Percentiles rank a stretch among this genome's conserved stretches.
Conservation (phyloP, 148 eudicot species). For the Simmondsia chinensis region DNA sequence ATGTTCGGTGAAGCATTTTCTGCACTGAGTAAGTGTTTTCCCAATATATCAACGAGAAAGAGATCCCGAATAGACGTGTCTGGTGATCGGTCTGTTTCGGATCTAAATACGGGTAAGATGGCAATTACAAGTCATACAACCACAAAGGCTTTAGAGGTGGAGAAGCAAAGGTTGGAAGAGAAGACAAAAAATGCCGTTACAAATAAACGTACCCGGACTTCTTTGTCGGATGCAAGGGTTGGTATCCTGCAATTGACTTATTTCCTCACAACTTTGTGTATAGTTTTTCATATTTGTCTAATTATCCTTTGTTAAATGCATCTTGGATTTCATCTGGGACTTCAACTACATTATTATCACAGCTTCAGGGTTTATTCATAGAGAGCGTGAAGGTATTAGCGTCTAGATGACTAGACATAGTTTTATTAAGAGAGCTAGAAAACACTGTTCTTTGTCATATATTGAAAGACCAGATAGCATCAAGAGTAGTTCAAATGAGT, state of each 20-base stretch:
- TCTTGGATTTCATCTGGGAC: too few relatives aligned
- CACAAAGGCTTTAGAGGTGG: slow-evolving; percentile 30
- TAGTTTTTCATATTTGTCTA: too few relatives aligned
- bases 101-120: slow-evolving; percentile 29
- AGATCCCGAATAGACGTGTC: slow-evolving; percentile 43
- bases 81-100: slow-evolving; percentile 33
- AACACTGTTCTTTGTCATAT: too few relatives aligned
- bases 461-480: too few relatives aligned
- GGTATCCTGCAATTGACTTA: slow-evolving; percentile 9
- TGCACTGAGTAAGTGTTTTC: slow-evolving; percentile 47
- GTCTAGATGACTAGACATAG: too few relatives aligned
- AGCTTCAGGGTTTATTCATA: too few relatives aligned
- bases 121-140: slow-evolving; percentile 29
- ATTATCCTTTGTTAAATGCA: too few relatives aligned
- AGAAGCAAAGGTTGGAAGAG: slow-evolving; percentile 41
- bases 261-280: neutral
- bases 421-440: too few relatives aligned
- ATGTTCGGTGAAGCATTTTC: slow-evolving; percentile 37
- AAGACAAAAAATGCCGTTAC: slow-evolving; percentile 34
- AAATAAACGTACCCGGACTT: slow-evolving; percentile 55
- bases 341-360: too few relatives aligned
- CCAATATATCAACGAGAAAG: slow-evolving; percentile 45
- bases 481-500: too few relatives aligned
- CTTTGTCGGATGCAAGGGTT: slow-evolving; percentile 55
- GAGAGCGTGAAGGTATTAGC: too few relatives aligned